These are phyloP conservation scores for Trichophyton mentagrophytes DNA, from an alignment of 2,329 filamentous ascomycete species.

Conservation along the genomic window DNA sequence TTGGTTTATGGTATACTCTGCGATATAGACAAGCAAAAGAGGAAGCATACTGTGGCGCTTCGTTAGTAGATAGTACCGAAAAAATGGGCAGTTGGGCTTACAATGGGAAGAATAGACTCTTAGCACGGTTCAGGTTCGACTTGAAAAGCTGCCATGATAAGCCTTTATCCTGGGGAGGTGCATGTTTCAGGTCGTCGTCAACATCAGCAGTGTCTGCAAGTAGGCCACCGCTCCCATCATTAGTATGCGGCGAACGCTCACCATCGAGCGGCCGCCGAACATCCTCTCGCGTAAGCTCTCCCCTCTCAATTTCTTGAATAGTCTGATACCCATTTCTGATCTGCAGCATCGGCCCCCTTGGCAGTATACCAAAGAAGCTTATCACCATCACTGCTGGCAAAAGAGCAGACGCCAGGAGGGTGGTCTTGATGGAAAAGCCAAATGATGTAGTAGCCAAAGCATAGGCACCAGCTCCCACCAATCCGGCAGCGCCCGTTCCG, in stretches of 20 bases:
- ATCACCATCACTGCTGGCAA: constrained; percentile 68
- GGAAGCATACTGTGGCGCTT: constrained; percentile 60
- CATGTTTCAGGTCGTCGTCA: constrained; percentile 1
- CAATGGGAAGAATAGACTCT: constrained; percentile 59
- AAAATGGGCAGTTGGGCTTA: constrained; percentile 24
- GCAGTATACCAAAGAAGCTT: constrained; percentile 74
- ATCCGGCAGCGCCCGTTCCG: constrained; percentile 76
- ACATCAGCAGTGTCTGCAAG: constrained; percentile 16
- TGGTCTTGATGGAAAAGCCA: constrained; percentile 59
- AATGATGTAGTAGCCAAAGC: constrained; percentile 72
- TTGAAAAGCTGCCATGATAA: constrained; percentile 29
- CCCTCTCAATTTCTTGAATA: constrained; percentile 34
- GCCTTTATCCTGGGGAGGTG: neutral
- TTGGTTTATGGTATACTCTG: constrained; percentile 96
- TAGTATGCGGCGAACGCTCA: constrained; percentile 19
- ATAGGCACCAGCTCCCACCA: constrained; percentile 79
- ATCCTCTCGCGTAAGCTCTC: neutral
- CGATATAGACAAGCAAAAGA: constrained; percentile 80
- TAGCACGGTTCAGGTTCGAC: constrained; percentile 51
- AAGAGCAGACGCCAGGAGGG: constrained; percentile 63
- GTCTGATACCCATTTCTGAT: constrained; percentile 42
- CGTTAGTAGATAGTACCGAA: constrained; percentile 7
- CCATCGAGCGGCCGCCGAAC: constrained; percentile 21
- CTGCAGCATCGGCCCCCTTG: constrained; percentile 50
- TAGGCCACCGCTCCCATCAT: constrained; percentile 23